phyloP scores from a whole-genome alignment of 2,329 filamentous ascomycete genomes.

The Myriosclerotinia curreyana region DNA sequence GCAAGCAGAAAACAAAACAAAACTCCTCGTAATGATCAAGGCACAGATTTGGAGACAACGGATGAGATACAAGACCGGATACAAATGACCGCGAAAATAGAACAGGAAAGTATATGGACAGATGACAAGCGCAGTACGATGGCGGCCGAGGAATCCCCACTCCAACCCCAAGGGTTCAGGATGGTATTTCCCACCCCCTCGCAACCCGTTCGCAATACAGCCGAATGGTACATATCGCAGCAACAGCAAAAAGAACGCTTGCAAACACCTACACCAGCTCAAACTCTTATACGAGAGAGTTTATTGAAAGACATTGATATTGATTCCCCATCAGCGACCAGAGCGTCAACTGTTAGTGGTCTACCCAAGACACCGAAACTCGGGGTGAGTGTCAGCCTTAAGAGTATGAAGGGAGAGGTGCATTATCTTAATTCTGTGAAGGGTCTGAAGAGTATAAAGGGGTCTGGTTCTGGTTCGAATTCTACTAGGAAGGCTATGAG shows the following conservation, averaged over 20 bases:
- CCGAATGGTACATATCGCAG: slow-evolving; percentile 26
- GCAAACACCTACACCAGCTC: neutral
- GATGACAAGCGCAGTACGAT: slow-evolving; percentile 30
- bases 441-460: too few species aligned
- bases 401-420: neutral
- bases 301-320: neutral
- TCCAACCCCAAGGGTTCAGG: slow-evolving; percentile 8
- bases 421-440: neutral
- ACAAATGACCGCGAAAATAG: neutral
- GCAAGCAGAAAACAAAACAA: slow-evolving; percentile 6
- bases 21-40: neutral
- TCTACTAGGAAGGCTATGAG: accelerated
- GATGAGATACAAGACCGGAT: neutral
- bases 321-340: neutral
- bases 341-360: neutral
- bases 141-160: slow-evolving; percentile 6
- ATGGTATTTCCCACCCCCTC: slow-evolving; percentile 25
- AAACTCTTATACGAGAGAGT: neutral
- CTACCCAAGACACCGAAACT: slow-evolving; percentile 23
- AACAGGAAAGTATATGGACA: slow-evolving; percentile 34
- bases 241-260: neutral
- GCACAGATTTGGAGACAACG: neutral
- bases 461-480: too few species aligned
- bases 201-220: slow-evolving; percentile 25
- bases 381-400: slow-evolving; percentile 8